Conservation (phyloP, 257 asterid genomes). For the Plantago major region DNA sequence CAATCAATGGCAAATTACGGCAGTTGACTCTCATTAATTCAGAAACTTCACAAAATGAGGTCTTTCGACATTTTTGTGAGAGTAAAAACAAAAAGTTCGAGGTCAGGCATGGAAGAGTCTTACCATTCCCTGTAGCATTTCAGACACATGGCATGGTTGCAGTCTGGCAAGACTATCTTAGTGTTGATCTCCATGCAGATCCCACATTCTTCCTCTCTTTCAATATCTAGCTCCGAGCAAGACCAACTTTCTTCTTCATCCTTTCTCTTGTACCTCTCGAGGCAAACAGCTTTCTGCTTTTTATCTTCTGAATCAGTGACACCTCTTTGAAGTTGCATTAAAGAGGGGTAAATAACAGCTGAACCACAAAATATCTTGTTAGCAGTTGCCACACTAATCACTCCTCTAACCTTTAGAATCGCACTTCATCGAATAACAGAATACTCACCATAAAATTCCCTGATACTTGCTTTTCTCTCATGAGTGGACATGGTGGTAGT, state of each 20-base stretch:
- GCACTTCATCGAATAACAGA: slow-evolving; percentile 6
- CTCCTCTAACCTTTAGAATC: background rate
- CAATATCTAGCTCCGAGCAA: slow-evolving; percentile 60
- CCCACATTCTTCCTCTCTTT: slow-evolving; percentile 96
- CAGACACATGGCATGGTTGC: slow-evolving; percentile 82
- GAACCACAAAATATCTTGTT: slow-evolving; percentile 25
- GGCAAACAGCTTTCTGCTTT: slow-evolving; percentile 68
- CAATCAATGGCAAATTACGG: too few relatives aligned
- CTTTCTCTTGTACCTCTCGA: slow-evolving; percentile 73
- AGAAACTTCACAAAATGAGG: too few relatives aligned
- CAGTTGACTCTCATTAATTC: too few relatives aligned
- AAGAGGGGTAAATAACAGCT: slow-evolving; percentile 92
- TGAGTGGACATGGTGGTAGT: slow-evolving; percentile 92
- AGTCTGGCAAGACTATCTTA: slow-evolving; percentile 84
- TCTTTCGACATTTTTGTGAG: too few relatives aligned
- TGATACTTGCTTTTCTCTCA: slow-evolving; percentile 89
- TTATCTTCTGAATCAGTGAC: slow-evolving; percentile 81
- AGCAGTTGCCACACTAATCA: slow-evolving; percentile 16
- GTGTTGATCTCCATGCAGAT: slow-evolving; percentile 88
- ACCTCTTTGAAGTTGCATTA: slow-evolving; percentile 82
- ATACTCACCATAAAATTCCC: slow-evolving; percentile 84
- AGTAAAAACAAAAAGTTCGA: background rate
- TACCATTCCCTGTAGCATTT: slow-evolving; percentile 97
- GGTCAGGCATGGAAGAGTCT: background rate
- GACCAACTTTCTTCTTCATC: slow-evolving; percentile 53